Percentiles rank a stretch among this genome's conserved stretches.
phyloP scores from a whole-genome alignment of 2,329 filamentous ascomycete genomes.

The Beauveria scarabaeidicola region DNA sequence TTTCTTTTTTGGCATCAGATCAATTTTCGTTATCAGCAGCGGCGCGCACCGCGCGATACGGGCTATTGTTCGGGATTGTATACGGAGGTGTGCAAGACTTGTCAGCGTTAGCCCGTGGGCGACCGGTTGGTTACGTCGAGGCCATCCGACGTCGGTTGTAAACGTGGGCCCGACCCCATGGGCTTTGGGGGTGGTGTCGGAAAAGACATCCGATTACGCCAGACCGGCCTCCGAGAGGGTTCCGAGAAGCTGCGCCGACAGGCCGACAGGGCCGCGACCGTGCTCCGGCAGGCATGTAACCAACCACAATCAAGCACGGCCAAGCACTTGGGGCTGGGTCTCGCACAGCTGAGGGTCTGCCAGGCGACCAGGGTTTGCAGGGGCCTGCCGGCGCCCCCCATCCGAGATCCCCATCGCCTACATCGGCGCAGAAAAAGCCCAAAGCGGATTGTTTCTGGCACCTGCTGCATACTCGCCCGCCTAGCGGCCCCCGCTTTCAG shows the following conservation, averaged over 20 bases:
- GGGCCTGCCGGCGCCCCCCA: not conserved
- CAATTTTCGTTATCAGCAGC: slow-evolving; percentile 70
- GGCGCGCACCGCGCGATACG: slow-evolving; percentile 70
- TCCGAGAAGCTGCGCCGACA: not conserved
- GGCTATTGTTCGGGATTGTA: slow-evolving; percentile 65
- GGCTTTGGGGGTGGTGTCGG: not conserved
- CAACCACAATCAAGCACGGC: not conserved
- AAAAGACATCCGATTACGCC: not conserved
- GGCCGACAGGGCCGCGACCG: not conserved
- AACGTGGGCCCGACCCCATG: not conserved
- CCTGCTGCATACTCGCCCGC: slow-evolving; percentile 2
- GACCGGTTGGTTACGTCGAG: slow-evolving; percentile 66
- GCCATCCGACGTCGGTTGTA: slow-evolving; percentile 44
- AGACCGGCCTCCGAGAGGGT: not conserved
- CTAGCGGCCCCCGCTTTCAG: not conserved
- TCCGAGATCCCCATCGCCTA: slow-evolving; percentile 11
- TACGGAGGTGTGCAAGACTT: slow-evolving; percentile 79
- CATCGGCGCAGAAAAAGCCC: slow-evolving; percentile 7
- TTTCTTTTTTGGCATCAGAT: slow-evolving; percentile 39
- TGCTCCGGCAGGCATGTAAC: not conserved
- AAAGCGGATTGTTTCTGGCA: slow-evolving; percentile 6
- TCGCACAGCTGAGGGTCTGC: not conserved
- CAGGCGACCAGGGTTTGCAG: not conserved
- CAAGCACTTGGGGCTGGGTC: not conserved
- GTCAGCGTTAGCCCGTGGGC: slow-evolving; percentile 59